Evolutionary conservation across 2,329 filamentous ascomycete species (phyloP).

Genomic region (Sporothrix protearum): DNA sequence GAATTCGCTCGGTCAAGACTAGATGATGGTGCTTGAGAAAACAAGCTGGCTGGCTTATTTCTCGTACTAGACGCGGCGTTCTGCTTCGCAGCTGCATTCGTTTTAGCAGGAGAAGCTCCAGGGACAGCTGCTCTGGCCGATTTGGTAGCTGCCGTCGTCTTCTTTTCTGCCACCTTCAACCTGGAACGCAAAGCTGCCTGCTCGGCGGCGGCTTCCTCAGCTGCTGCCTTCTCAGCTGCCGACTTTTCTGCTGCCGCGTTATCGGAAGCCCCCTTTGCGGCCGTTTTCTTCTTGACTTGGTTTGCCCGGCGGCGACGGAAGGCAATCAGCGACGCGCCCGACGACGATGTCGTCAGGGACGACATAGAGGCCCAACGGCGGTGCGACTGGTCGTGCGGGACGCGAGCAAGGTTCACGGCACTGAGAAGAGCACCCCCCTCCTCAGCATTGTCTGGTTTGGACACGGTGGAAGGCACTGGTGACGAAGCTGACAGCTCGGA

Average conservation of each 20-base stretch:
- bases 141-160: not conserved
- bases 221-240: not conserved
- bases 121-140: not conserved
- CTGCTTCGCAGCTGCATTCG: no score
- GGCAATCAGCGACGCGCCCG: not conserved
- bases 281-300: not conserved
- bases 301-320: not conserved
- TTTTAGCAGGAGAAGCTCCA: no score
- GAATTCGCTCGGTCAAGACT: no score
- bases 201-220: not conserved
- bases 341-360: conserved; percentile 17
- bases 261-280: not conserved
- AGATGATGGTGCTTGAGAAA: no score
- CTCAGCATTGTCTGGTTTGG: not conserved
- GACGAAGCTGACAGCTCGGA: not conserved
- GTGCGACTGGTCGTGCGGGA: not conserved
- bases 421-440: not conserved
- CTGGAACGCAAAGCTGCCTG: no score
- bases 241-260: not conserved
- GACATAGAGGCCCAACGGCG: conserved; percentile 15
- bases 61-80: no score
- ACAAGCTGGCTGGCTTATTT: no score
- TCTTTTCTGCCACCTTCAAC: not conserved
- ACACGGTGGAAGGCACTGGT: not conserved
- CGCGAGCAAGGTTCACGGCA: not conserved